Conservation (phyloP, 176 grass and related monocot genomes). For the Coix lacrymajobi region DNA sequence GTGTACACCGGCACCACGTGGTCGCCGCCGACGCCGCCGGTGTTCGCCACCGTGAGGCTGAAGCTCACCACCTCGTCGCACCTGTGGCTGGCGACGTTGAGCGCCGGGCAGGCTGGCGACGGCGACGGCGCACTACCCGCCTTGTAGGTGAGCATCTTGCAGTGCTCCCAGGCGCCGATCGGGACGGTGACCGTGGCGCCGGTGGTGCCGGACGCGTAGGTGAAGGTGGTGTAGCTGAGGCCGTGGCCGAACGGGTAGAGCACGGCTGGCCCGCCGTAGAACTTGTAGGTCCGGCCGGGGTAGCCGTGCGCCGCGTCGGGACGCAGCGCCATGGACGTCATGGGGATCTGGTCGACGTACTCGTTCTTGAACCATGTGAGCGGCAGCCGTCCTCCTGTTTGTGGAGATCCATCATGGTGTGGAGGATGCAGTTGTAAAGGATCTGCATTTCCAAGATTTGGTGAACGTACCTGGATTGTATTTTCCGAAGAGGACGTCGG, state of each 20-base stretch:
- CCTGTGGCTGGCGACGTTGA: not conserved
- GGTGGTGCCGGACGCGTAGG: not conserved
- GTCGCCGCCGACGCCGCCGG: not conserved
- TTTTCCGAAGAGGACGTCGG: conserved; percentile 35
- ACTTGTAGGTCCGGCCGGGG: conserved; percentile 37
- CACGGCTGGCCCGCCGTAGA: conserved; percentile 7
- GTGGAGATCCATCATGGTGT: not conserved
- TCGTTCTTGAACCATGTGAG: conserved; percentile 19
- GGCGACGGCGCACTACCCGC: not conserved
- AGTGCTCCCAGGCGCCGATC: not conserved
- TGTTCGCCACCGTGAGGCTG: conserved; percentile 26
- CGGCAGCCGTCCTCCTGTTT: conserved; percentile 18
- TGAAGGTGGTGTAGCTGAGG: conserved; percentile 6
- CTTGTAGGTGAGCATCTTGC: conserved; percentile 40
- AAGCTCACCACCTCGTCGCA: conserved; percentile 24
- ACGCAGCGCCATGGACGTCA: conserved; percentile 29
- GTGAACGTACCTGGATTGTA: conserved; percentile 23
- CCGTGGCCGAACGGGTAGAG: conserved; percentile 35
- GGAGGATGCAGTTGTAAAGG: not conserved
- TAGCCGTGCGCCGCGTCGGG: not conserved
- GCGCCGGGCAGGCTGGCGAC: not conserved
- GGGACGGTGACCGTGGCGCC: not conserved
- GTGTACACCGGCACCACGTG: conserved; percentile 40
- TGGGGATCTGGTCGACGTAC: conserved; percentile 14
- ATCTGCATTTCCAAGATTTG: not conserved